Percentiles rank a stretch among this genome's conserved stretches.
Evolutionary conservation across 768 basidiomycete genomes (phyloP).

Genomic region (Tricholoma saponaceum): DNA sequence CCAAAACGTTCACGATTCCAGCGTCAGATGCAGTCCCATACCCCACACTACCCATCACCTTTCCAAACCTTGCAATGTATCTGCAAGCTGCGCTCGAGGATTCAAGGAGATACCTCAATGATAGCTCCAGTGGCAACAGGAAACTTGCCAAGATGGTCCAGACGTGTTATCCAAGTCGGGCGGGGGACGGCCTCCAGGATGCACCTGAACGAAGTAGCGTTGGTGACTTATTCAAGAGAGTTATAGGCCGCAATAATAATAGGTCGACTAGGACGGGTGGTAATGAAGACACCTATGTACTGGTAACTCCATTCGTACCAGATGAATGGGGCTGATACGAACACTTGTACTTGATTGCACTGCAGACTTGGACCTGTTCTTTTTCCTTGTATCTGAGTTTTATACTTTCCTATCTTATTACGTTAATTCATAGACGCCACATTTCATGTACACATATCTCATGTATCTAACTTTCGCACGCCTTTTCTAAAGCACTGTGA

Average conservation of each 20-base stretch:
- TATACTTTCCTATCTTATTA: not conserved
- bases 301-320: conserved; percentile 78
- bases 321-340: conserved; percentile 61
- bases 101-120: conserved; percentile 56
- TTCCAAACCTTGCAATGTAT: conserved; percentile 74
- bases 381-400: no score
- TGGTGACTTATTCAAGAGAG: conserved; percentile 54
- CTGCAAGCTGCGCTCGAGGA: conserved; percentile 67
- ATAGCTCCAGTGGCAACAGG: conserved; percentile 56
- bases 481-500: not conserved
- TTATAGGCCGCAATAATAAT: conserved; percentile 45
- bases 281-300: conserved; percentile 78
- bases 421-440: not conserved
- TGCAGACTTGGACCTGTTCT: not conserved
- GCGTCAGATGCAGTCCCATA: conserved; percentile 53
- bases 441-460: not conserved
- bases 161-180: conserved; percentile 50
- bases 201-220: conserved; percentile 36
- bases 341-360: not conserved
- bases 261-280: conserved; percentile 44
- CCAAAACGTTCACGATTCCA: conserved; percentile 72
- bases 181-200: conserved; percentile 25
- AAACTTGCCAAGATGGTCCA: conserved; percentile 71
- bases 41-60: conserved; percentile 68
- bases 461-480: not conserved